Percentiles rank a stretch among this genome's conserved stretches.
Evolutionary conservation across 768 basidiomycete species (phyloP).

Genomic region (Xerocomus potaroensis): DNA sequence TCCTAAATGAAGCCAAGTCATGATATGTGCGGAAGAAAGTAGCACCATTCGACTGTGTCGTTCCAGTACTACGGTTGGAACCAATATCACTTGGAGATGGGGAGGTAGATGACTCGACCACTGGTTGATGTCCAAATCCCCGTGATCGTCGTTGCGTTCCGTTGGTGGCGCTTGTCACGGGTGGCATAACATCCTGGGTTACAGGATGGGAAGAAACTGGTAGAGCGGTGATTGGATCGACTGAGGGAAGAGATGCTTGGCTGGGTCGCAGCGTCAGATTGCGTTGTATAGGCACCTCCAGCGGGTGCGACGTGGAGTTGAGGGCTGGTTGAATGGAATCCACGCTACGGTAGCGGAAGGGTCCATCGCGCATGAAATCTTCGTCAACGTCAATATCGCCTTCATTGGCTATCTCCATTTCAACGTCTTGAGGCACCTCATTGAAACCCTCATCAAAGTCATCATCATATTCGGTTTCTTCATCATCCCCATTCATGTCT

Average conservation of each 20-base stretch:
- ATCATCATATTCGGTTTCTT: conserved; percentile 64
- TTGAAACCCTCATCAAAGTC: conserved; percentile 35
- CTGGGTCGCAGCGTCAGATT: conserved; percentile 23
- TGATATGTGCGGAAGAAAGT: conserved; percentile 62
- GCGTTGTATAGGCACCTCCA: conserved; percentile 30
- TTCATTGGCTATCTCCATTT: conserved; percentile 34
- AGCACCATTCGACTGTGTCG: conserved; percentile 51
- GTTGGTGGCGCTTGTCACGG: conserved; percentile 34
- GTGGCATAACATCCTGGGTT: conserved; percentile 30
- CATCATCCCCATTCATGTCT: conserved; percentile 57
- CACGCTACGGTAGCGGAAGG: conserved; percentile 24
- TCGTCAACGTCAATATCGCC: conserved; percentile 46
- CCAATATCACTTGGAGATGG: conserved; percentile 60
- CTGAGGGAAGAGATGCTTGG: conserved; percentile 11
- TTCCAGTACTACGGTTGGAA: conserved; percentile 49
- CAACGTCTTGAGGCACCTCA: conserved; percentile 28
- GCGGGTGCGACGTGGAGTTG: conserved; percentile 10
- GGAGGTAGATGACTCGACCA: conserved; percentile 58
- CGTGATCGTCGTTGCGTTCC: conserved; percentile 38
- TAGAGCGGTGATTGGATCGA: conserved; percentile 1
- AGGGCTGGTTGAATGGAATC: conserved; percentile 14
- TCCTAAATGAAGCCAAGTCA: conserved; percentile 39
- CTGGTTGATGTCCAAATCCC: conserved; percentile 47
- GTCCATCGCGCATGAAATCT: conserved; percentile 33
- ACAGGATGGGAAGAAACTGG: conserved; percentile 5